phyloP scores from a whole-genome alignment of 2,329 filamentous ascomycete species.

The Fusarium brachygibbosum region DNA sequence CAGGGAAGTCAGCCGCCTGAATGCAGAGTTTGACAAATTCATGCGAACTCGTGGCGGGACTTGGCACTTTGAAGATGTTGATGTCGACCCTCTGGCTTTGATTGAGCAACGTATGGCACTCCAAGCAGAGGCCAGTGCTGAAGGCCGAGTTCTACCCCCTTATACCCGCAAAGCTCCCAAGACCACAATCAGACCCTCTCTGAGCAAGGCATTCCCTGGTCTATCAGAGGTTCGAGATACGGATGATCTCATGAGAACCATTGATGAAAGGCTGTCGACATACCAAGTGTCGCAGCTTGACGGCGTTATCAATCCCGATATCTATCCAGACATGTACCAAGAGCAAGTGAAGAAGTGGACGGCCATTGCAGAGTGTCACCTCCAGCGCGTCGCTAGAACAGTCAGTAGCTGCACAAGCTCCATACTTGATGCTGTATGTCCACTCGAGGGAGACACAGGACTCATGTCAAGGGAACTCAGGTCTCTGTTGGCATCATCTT shows the following conservation, averaged over 20 bases:
- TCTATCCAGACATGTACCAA: conserved; percentile 50
- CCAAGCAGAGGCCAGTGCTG: neutral
- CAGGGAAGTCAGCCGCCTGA: conserved; percentile 34
- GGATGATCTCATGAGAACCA: conserved; percentile 25
- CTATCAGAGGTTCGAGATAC: conserved; percentile 7
- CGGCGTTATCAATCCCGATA: conserved; percentile 52
- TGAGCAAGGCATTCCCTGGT: conserved; percentile 15
- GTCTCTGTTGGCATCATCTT: conserved; percentile 10
- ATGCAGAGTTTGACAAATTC: conserved; percentile 46
- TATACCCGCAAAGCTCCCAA: neutral
- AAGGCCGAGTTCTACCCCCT: neutral
- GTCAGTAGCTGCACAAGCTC: conserved; percentile 32
- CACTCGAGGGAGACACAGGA: conserved; percentile 18
- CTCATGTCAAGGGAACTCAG: conserved; percentile 39
- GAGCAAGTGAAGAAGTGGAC: conserved; percentile 54
- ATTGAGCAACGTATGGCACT: neutral
- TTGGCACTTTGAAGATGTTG: conserved; percentile 47
- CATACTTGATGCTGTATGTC: conserved; percentile 40
- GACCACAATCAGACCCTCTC: neutral
- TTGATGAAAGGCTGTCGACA: conserved; percentile 44
- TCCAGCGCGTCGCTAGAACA: conserved; percentile 36
- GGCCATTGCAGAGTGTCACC: conserved; percentile 44
- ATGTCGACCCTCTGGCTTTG: conserved; percentile 28
- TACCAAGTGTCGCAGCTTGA: conserved; percentile 52
- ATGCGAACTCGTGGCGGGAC: conserved; percentile 49